phyloP scores from a whole-genome alignment of 2,329 filamentous ascomycete genomes.

The Fusarium solani-melongenae region DNA sequence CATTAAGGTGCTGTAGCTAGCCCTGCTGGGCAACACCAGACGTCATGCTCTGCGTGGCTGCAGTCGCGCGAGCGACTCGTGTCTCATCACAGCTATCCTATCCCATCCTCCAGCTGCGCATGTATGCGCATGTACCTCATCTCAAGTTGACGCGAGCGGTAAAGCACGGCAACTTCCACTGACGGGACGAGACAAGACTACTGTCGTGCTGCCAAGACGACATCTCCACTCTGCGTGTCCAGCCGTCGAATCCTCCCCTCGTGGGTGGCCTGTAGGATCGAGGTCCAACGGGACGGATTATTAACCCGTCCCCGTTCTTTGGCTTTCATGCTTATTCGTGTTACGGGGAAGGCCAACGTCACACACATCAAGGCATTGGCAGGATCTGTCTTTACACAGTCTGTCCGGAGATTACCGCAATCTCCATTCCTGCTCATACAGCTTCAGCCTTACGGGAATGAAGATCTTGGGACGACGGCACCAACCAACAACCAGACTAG shows the following conservation, averaged over 20 bases:
- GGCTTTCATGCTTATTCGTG: background rate
- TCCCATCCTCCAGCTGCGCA: background rate
- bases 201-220: slow-evolving; percentile 4
- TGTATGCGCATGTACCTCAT: background rate
- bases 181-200: background rate
- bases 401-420: background rate
- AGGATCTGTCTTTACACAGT: background rate
- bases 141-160: background rate
- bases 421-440: background rate
- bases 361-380: background rate
- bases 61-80: background rate
- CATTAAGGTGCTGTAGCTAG: background rate
- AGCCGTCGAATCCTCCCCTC: background rate
- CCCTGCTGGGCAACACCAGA: background rate
- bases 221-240: background rate
- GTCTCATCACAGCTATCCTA: slow-evolving; percentile 14
- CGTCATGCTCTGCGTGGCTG: background rate
- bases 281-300: background rate
- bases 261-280: background rate
- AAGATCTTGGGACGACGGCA: slow-evolving; percentile 1
- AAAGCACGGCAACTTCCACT: slow-evolving; percentile 13
- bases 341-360: background rate
- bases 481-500: background rate
- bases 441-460: slow-evolving; percentile 24
- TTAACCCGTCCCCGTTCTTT: background rate